These are phyloP conservation scores for Casuarina glauca DNA, from an alignment of 306 rosid genomes.

Conservation along the genomic window DNA sequence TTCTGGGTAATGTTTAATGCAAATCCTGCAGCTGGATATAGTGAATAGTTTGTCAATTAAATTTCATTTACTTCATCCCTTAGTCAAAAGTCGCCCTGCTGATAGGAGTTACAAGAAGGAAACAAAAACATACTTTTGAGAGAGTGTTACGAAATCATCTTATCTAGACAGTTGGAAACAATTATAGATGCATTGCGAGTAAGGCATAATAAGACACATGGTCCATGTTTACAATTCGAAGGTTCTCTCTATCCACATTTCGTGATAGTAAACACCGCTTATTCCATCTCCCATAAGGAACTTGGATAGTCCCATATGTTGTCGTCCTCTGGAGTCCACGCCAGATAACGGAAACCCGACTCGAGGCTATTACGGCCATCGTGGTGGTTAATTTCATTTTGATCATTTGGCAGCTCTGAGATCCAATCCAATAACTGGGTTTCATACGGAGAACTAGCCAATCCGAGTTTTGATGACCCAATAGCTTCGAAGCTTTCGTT, in stretches of 20 bases:
- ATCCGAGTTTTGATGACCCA: constrained; percentile 30
- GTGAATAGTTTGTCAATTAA: too few species aligned
- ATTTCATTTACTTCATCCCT: too few species aligned
- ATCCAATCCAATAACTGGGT: constrained; percentile 56
- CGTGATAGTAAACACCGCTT: not conserved
- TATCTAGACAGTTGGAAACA: not conserved
- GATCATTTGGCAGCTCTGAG: constrained; percentile 37
- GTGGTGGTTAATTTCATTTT: constrained; percentile 31
- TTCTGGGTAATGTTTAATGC: too few species aligned
- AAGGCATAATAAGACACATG: not conserved
- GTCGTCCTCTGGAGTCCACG: constrained; percentile 31
- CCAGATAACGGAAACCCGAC: constrained; percentile 21
- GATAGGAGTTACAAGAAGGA: too few species aligned
- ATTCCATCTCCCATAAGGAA: constrained; percentile 61
- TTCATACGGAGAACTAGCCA: constrained; percentile 53
- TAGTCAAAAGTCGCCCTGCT: too few species aligned
- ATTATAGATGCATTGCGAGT: not conserved
- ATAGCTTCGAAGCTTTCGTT: constrained; percentile 30
- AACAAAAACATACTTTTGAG: too few species aligned
- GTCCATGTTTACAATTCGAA: constrained; percentile 11
- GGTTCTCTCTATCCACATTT: constrained; percentile 2
- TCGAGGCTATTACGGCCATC: constrained; percentile 32
- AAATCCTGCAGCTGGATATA: too few species aligned
- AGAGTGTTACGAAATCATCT: too few species aligned
- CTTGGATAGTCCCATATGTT: constrained; percentile 49